Base-by-base conservation (phyloP, 148 eudicot genomes). In the Arctostaphylos glauca region DNA sequence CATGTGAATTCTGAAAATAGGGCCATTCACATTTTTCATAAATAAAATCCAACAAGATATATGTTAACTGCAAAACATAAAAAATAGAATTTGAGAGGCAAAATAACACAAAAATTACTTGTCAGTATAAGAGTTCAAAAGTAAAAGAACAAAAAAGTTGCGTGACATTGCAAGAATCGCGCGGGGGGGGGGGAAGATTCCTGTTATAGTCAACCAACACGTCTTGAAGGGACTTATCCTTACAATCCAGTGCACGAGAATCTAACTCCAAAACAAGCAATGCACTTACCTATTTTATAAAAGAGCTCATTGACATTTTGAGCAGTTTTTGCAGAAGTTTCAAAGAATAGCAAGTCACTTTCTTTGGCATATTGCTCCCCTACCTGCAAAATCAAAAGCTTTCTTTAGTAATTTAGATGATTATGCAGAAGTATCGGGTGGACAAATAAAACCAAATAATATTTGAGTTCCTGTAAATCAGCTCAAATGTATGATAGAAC, bases 311-410 rank as follows among this genome's bases (percentile, higher is more conserved):
- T 89, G 31, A 93, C 93, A 79, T 93, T 93, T 46, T 88, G 88
- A 44, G 94, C 93, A 64, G 94, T 88, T 80, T 91, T 93, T 19
- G 93, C 97, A 59, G 94, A 93, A 70, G 97, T 86, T 87, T 92
- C 93, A 67, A 88, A 85, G 87, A 89, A 92, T 74, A 85, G 85
- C 82, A 94, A 83, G 44, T 91, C 90, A 82, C 88, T 92, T 58
- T 94, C 94, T 47, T 84, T 81, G 3, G 94, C 94, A 87, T 88
- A 92, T 82, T 89, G 90, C 83, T 91, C 91, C 64, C 92, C 96
- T 38, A 78, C 89, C 96, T 93, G 88, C 88, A 82, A 31, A 66
- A 66, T 66, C 9, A 46, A 62, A 74, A 19, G 13, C 44, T n/a
- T 19, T 73, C 76, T 73, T 73, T 13, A 46, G 53, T 73, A 46